Evolutionary conservation across 176 grass and related monocot species (phyloP).

Genomic region (Hordeum marinum): DNA sequence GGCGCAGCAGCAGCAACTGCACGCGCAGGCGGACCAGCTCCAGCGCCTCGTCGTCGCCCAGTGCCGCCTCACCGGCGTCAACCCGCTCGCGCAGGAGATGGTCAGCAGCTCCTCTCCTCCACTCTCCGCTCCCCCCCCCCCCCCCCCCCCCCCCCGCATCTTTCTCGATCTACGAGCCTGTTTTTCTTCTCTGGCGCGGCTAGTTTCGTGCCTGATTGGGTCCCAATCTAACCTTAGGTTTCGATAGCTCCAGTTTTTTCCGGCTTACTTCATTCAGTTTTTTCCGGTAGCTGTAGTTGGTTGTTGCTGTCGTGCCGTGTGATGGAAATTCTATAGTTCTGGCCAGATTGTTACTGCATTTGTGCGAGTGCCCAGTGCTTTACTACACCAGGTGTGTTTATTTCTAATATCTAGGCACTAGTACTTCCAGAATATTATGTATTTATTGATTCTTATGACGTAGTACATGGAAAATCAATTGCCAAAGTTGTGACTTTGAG

Average conservation of each 20-base stretch:
- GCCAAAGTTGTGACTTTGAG: neutral
- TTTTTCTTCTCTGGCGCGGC: neutral
- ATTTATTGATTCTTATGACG: neutral
- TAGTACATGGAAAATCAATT: neutral
- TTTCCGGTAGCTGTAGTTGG: neutral
- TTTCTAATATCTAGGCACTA: neutral
- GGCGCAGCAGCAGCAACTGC: slow-evolving; percentile 55
- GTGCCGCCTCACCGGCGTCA: slow-evolving; percentile 86
- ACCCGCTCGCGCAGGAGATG: slow-evolving; percentile 96
- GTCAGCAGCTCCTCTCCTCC: slow-evolving; percentile 21
- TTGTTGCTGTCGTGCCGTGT: neutral
- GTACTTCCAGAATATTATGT: neutral
- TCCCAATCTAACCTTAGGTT: neutral
- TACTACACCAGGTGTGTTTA: neutral
- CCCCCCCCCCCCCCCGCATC: neutral
- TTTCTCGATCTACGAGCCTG: neutral
- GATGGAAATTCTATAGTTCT: neutral
- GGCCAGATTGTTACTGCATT: neutral
- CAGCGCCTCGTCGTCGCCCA: slow-evolving; percentile 67
- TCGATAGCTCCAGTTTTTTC: neutral
- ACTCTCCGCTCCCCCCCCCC: neutral
- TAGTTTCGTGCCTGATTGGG: neutral
- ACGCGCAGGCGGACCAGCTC: slow-evolving; percentile 73
- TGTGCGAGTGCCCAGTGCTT: neutral
- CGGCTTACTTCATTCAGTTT: neutral